Evolutionary conservation across 2,329 filamentous ascomycete genomes (phyloP).

Genomic region (Podosphaera xanthii): DNA sequence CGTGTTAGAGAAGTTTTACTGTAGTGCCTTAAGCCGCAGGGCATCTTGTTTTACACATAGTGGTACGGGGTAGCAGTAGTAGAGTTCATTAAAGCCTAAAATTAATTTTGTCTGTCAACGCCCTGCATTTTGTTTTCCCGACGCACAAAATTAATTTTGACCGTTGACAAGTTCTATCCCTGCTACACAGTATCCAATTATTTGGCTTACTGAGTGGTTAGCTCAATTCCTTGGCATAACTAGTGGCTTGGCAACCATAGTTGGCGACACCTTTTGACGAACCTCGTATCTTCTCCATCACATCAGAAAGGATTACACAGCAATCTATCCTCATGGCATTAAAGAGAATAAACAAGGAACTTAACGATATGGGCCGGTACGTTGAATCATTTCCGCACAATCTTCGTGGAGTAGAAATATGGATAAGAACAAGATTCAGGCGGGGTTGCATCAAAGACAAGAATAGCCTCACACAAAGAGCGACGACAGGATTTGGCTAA

Average conservation of each 20-base stretch:
- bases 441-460: slow-evolving; percentile 16
- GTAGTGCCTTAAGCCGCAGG: no score
- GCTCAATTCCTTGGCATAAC: neutral
- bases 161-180: no score
- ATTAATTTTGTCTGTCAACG: no score
- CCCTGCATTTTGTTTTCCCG: no score
- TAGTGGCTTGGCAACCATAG: neutral
- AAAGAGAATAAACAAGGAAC: slow-evolving; percentile 89
- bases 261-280: neutral
- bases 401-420: slow-evolving; percentile 9
- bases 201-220: neutral
- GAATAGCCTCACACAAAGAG: slow-evolving; percentile 14
- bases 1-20: no score
- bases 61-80: no score
- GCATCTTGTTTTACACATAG: no score
- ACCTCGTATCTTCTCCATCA: neutral
- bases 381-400: slow-evolving; percentile 16
- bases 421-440: slow-evolving; percentile 8
- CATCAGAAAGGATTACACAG: neutral
- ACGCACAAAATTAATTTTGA: no score
- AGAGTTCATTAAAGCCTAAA: no score
- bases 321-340: slow-evolving; percentile 41
- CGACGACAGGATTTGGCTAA: slow-evolving; percentile 7
- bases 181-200: neutral
- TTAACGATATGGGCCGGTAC: slow-evolving; percentile 75